Evolutionary conservation across 306 rosid genomes (phyloP).

Genomic region (Dalbergia cultrata): DNA sequence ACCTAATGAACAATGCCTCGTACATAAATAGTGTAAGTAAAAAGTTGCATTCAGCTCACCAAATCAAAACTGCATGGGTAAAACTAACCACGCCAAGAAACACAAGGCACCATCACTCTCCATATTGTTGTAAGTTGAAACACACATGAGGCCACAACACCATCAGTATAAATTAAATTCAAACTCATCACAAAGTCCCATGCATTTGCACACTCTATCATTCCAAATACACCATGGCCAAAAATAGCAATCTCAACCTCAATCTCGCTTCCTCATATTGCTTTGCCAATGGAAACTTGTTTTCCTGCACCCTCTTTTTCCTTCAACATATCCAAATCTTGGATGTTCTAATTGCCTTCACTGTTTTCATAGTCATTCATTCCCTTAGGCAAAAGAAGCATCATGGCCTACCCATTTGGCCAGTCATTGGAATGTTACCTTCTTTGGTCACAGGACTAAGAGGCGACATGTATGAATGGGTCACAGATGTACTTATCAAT

Average conservation of each 20-base stretch:
- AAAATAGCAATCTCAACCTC: conserved; percentile 45
- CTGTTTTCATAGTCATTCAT: conserved; percentile 67
- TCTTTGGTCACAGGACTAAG: conserved; percentile 59
- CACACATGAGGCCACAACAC: conserved; percentile 48
- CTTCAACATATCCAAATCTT: conserved; percentile 59
- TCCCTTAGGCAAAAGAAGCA: conserved; percentile 67
- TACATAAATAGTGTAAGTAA: background rate
- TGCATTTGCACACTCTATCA: conserved; percentile 46
- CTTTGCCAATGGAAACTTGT: conserved; percentile 2
- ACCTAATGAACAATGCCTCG: conserved; percentile 1
- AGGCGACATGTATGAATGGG: conserved; percentile 74
- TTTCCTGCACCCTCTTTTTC: conserved; percentile 35
- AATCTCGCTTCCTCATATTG: background rate
- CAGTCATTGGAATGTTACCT: conserved; percentile 86
- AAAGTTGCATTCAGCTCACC: conserved; percentile 80
- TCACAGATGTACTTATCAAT: conserved; percentile 51
- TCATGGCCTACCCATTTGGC: conserved; percentile 79
- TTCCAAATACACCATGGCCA: conserved; percentile 52
- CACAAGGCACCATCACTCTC: conserved; percentile 1
- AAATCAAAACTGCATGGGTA: conserved; percentile 56
- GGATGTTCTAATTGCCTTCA: conserved; percentile 66
- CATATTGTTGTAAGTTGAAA: conserved; percentile 44
- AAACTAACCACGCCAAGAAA: conserved; percentile 77
- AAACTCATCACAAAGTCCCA: conserved; percentile 36
- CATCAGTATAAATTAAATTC: background rate